These are phyloP conservation scores for Pinus tabuliformis DNA, from an alignment of 75 land plant species.

Conservation along the genomic window DNA sequence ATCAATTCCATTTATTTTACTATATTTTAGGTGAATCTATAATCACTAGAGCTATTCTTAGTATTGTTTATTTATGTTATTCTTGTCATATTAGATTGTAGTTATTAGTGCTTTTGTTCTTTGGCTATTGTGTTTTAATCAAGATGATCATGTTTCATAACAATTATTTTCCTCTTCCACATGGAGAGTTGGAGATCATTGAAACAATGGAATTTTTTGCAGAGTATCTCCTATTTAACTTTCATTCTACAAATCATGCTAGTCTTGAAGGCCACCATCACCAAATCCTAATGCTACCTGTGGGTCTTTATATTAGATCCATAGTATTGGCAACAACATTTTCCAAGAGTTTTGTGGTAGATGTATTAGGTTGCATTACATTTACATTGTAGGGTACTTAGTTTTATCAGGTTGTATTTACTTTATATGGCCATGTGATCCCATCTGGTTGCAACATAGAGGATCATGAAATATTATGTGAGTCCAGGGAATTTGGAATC, in stretches of 20 bases:
- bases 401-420: conserved; percentile 92
- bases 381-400: conserved; percentile 89
- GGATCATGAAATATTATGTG: conserved; percentile 45
- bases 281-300: conserved; percentile 69
- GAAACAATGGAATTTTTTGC: conserved; percentile 79
- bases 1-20: not conserved
- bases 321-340: conserved; percentile 55
- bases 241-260: conserved; percentile 89
- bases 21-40: not conserved
- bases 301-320: conserved; percentile 69
- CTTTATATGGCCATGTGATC: conserved; percentile 89
- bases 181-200: conserved; percentile 67
- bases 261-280: conserved; percentile 95
- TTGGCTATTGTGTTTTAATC: conserved; percentile 6
- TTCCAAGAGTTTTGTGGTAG: conserved; percentile 74
- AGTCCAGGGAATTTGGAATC: conserved; percentile 32
- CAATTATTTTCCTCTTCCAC: conserved; percentile 75
- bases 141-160: not conserved
- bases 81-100: not conserved
- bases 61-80: not conserved
- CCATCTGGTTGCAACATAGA: conserved; percentile 73
- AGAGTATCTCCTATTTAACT: conserved; percentile 82
- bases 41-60: not conserved
- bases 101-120: not conserved
- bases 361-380: conserved; percentile 60